These are phyloP conservation scores for Rhypophila decipiens DNA, from an alignment of 495 filamentous ascomycete species.

Conservation along the genomic window DNA sequence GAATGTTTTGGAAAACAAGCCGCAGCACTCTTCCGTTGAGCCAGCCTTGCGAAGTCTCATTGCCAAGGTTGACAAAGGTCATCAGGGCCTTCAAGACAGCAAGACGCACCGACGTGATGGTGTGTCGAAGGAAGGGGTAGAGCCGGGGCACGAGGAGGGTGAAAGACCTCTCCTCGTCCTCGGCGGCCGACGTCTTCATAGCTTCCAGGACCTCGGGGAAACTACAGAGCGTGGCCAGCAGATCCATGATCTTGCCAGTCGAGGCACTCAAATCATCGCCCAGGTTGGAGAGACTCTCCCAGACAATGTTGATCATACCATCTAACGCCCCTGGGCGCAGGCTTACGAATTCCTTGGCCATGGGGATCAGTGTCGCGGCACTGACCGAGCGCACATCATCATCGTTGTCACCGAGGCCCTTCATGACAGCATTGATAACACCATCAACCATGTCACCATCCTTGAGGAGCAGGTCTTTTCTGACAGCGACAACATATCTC, in stretches of 20 bases:
- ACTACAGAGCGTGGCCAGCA: conserved; percentile 89
- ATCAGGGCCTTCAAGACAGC: conserved; percentile 88
- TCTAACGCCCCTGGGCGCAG: conserved; percentile 71
- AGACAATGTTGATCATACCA: conserved; percentile 84
- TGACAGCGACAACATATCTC: conserved; percentile 87
- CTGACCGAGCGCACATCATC: conserved; percentile 97
- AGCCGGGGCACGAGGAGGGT: conserved; percentile 85
- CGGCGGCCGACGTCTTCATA: conserved; percentile 84
- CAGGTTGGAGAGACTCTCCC: conserved; percentile 91
- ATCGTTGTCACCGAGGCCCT: conserved; percentile 81
- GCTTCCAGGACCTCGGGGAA: conserved; percentile 88
- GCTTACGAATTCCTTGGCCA: conserved; percentile 86
- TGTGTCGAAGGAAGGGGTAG: conserved; percentile 94
- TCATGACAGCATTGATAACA: conserved; percentile 86
- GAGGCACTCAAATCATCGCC: conserved; percentile 95
- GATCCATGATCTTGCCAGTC: conserved; percentile 96
- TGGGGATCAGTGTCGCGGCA: conserved; percentile 91
- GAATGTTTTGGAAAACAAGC: conserved; percentile 86
- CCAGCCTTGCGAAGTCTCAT: conserved; percentile 81
- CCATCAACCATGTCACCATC: conserved; percentile 85
- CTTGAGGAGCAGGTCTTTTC: conserved; percentile 81
- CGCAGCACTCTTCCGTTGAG: conserved; percentile 83
- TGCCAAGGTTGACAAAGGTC: conserved; percentile 84
- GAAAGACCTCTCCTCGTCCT: conserved; percentile 81
- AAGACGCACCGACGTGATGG: conserved; percentile 88